Percentiles rank a stretch among this genome's conserved stretches.
phyloP scores from a whole-genome alignment of 257 asterid genomes.

The Solanum gandarillasii region DNA sequence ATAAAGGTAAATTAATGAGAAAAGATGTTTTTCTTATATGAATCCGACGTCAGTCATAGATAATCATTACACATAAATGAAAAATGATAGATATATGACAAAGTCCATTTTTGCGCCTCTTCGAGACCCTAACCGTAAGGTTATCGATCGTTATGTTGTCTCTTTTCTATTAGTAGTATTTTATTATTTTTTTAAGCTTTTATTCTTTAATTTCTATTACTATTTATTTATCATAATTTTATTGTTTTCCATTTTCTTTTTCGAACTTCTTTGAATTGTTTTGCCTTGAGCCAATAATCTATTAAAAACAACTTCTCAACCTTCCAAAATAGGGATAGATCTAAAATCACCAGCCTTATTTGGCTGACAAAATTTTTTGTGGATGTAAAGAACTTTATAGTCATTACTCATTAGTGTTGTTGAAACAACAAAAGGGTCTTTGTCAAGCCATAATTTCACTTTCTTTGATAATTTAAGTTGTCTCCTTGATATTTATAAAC shows the following conservation, averaged over 20 bases:
- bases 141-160: neutral
- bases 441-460: neutral
- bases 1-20: neutral
- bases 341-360: neutral
- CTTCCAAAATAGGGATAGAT: neutral
- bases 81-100: neutral
- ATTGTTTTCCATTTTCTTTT: too few species aligned
- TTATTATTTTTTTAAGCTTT: too few species aligned
- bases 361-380: neutral
- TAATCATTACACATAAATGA: neutral
- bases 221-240: too few species aligned
- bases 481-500: neutral
- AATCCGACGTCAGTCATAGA: neutral
- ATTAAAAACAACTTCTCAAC: rapidly evolving
- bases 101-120: neutral
- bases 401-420: neutral
- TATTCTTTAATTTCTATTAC: too few species aligned
- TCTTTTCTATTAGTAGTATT: too few species aligned
- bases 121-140: neutral
- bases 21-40: neutral
- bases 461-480: neutral
- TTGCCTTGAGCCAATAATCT: too few species aligned
- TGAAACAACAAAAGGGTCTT: neutral
- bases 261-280: too few species aligned
- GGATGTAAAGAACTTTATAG: neutral